Conservation (phyloP, 2,329 filamentous ascomycete genomes). For the Monilinia aucupariae region DNA sequence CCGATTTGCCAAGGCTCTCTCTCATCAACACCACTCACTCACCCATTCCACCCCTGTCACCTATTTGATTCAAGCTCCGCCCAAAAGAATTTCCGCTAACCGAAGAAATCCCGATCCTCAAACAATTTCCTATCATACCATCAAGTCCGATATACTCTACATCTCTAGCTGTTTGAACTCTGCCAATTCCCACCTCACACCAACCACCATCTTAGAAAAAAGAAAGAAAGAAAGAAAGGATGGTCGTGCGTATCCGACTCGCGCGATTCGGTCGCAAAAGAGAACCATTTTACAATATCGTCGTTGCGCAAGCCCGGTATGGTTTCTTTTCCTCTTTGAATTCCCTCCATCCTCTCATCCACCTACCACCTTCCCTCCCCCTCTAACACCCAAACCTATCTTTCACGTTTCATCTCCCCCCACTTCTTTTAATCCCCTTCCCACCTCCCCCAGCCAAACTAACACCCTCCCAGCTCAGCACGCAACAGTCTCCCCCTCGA, state of each 20-base stretch:
- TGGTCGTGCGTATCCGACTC: constrained; percentile 92
- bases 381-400: too few species aligned
- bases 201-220: constrained; percentile 39
- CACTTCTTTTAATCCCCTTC: background rate
- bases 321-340: constrained; percentile 23
- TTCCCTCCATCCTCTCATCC: background rate
- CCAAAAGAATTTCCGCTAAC: background rate
- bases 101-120: background rate
- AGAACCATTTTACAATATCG: constrained; percentile 94
- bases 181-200: background rate
- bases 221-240: constrained; percentile 39
- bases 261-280: constrained; percentile 88
- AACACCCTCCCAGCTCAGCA: constrained; percentile 57
- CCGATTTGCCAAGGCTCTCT: too few species aligned
- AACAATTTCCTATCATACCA: constrained; percentile 3
- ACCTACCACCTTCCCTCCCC: background rate
- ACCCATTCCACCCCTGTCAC: background rate
- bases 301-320: constrained; percentile 87
- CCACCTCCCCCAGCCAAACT: background rate
- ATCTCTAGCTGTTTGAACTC: background rate
- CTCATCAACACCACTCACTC: too few species aligned
- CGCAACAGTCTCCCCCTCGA: constrained; percentile 86
- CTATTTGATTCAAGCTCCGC: background rate
- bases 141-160: background rate
- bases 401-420: too few species aligned